Percentiles rank a stretch among this genome's conserved stretches.
Conservation (phyloP, 805 yeast genomes). For the Ogataea pilisensis region DNA sequence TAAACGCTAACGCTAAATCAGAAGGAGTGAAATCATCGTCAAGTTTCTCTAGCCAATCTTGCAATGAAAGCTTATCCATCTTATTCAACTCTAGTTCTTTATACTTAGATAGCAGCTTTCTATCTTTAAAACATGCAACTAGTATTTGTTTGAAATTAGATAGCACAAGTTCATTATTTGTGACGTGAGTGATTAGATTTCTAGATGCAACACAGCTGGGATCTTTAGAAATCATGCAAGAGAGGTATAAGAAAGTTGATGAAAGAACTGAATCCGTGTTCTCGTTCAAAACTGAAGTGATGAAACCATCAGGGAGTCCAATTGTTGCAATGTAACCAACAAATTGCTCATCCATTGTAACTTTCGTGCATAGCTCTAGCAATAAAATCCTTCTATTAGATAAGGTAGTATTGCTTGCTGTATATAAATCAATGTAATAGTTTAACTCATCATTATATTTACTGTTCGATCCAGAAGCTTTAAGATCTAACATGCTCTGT, state of each 20-base stretch:
- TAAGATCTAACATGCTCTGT: slow-evolving; percentile 26
- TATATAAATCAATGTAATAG: slow-evolving; percentile 12
- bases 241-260: slow-evolving; percentile 3
- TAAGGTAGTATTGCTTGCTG: slow-evolving; percentile 9
- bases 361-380: slow-evolving; percentile 25
- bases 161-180: neutral
- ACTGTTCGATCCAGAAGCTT: slow-evolving; percentile 31
- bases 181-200: neutral
- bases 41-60: slow-evolving; percentile 13
- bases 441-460: slow-evolving; percentile 14
- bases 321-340: slow-evolving; percentile 8
- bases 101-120: neutral
- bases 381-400: slow-evolving; percentile 15
- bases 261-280: slow-evolving; percentile 7
- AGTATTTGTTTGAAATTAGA: slow-evolving; percentile 1
- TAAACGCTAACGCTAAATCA: slow-evolving; percentile 5
- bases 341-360: slow-evolving; percentile 20
- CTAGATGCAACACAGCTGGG: slow-evolving; percentile 3
- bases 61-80: slow-evolving; percentile 12
- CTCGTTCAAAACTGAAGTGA: slow-evolving; percentile 2
- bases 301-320: slow-evolving; percentile 11
- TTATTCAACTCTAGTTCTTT: slow-evolving; percentile 2
- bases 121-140: neutral
- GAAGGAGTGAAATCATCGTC: slow-evolving; percentile 4
- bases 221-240: slow-evolving; percentile 1